Evolutionary conservation across 257 asterid species (phyloP).

Genomic region (Solanum clarkiae): DNA sequence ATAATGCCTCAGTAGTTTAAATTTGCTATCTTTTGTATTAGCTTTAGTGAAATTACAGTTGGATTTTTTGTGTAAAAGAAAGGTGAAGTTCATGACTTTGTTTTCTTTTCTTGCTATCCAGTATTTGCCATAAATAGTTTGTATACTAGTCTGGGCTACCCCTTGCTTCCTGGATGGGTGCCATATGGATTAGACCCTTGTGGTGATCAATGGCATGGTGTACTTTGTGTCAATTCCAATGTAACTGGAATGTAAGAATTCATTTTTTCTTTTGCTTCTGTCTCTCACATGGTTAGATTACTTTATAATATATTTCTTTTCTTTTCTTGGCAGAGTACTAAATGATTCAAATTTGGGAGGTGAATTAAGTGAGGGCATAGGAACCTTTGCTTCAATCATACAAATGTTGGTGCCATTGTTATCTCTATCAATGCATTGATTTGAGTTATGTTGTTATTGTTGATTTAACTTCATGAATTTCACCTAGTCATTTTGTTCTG

Average conservation of each 20-base stretch:
- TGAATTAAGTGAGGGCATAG: slow-evolving; percentile 43
- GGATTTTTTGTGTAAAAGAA: background rate
- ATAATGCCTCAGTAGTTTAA: background rate
- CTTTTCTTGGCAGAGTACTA: slow-evolving; percentile 32
- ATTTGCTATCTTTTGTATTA: background rate
- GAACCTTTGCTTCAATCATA: slow-evolving; percentile 52
- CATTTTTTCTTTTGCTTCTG: background rate
- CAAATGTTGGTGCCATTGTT: slow-evolving; percentile 35
- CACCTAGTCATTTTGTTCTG: background rate
- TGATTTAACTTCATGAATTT: background rate
- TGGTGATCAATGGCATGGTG: slow-evolving; percentile 79
- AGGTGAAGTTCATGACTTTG: background rate
- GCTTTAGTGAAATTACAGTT: background rate
- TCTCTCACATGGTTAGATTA: background rate
- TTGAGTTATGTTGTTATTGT: background rate
- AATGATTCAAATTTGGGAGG: slow-evolving; percentile 57
- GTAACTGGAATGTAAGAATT: slow-evolving; percentile 60
- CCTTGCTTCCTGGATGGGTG: slow-evolving; percentile 64
- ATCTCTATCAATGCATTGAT: background rate
- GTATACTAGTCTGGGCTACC: slow-evolving; percentile 53
- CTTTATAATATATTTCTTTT: background rate
- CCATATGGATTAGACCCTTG: slow-evolving; percentile 88
- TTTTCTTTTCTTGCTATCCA: slow-evolving; percentile 12
- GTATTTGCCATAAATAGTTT: slow-evolving; percentile 71
- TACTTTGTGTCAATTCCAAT: slow-evolving; percentile 66